Evolutionary conservation across 1,284 basidiomycete species (phyloP).

Genomic region (Sutorius eximius): DNA sequence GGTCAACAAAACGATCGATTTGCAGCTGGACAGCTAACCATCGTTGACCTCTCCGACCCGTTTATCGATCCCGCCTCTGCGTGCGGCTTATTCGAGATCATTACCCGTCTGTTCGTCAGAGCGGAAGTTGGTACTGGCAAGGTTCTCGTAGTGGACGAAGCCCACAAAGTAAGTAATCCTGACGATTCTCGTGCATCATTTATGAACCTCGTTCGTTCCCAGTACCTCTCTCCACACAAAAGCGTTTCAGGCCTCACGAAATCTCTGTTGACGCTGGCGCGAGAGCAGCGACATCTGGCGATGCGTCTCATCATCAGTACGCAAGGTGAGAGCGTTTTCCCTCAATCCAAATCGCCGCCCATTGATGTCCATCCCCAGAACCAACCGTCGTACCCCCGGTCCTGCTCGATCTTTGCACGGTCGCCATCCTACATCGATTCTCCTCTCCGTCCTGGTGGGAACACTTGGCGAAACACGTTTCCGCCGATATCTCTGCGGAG

Average conservation of each 20-base stretch:
- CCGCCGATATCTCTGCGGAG: constrained; percentile 53
- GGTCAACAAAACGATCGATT: constrained; percentile 40
- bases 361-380: constrained; percentile 41
- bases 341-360: background rate
- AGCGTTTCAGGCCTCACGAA: constrained; percentile 55
- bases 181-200: background rate
- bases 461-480: constrained; percentile 64
- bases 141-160: constrained; percentile 71
- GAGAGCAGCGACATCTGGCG: constrained; percentile 69
- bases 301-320: constrained; percentile 75
- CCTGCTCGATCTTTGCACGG: constrained; percentile 64
- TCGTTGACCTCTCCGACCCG: constrained; percentile 68
- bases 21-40: constrained; percentile 53
- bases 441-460: constrained; percentile 74
- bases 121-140: constrained; percentile 63
- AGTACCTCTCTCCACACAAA: constrained; percentile 60
- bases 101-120: constrained; percentile 64
- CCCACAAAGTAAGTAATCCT: constrained; percentile 60
- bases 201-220: background rate
- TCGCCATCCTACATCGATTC: constrained; percentile 68
- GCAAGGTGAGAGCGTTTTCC: constrained; percentile 46
- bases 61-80: constrained; percentile 68
- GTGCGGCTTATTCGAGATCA: constrained; percentile 69
- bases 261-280: constrained; percentile 55
- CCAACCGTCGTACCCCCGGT: constrained; percentile 70